These are phyloP conservation scores for Medakamo hakoo DNA, from an alignment of 139 green algal genomes.

Conservation along the genomic window DNA sequence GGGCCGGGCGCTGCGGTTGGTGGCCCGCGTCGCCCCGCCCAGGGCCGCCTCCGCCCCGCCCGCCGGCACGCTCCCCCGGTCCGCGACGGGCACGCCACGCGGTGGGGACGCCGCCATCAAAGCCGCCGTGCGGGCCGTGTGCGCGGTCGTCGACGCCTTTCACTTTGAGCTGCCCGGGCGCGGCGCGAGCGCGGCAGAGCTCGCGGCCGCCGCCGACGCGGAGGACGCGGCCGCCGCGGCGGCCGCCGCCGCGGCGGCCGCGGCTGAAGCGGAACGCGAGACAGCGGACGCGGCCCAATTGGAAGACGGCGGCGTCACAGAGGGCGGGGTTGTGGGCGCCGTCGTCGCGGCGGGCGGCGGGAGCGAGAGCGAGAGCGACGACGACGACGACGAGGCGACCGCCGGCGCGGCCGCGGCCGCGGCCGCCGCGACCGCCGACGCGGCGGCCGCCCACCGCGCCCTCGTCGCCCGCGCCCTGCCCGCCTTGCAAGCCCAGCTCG, in stretches of 20 bases:
- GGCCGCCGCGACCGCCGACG: not conserved
- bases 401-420: not conserved
- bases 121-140: conserved; percentile 42
- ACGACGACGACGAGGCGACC: not conserved
- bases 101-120: conserved; percentile 9
- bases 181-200: not conserved
- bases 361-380: not conserved
- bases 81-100: conserved; percentile 10
- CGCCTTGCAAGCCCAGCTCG: conserved; percentile 30
- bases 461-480: conserved; percentile 40
- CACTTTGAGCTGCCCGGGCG: conserved; percentile 33
- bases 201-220: conserved; percentile 3
- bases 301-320: conserved; percentile 1
- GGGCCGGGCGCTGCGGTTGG: conserved; percentile 20
- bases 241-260: conserved; percentile 2
- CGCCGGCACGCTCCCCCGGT: conserved; percentile 24
- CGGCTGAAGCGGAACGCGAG: conserved; percentile 10
- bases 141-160: conserved; percentile 60
- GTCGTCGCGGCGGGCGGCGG: no score
- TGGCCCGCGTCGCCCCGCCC: no score
- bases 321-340: no score
- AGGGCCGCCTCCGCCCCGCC: no score
- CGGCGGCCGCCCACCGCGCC: conserved; percentile 14
- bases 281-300: conserved; percentile 2
- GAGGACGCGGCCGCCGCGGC: not conserved